phyloP scores from a whole-genome alignment of 768 basidiomycete species.

The Rhodotorula graminis region DNA sequence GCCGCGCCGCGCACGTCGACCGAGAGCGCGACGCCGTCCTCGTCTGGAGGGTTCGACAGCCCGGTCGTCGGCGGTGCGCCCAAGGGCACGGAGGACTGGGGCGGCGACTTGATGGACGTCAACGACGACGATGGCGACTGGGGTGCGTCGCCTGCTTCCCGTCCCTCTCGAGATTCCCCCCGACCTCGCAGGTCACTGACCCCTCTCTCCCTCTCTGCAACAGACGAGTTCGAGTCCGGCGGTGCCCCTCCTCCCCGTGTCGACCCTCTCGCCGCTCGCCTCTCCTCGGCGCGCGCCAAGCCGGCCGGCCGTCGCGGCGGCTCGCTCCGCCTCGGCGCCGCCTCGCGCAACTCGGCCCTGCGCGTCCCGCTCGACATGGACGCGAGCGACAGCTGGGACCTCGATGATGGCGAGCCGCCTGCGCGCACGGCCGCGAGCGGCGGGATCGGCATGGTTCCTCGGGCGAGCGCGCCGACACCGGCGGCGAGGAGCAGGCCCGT shows the following conservation, averaged over 20 bases:
- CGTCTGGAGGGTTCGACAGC: conserved; percentile 49
- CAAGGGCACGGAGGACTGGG: conserved; percentile 56
- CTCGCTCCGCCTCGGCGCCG: not conserved
- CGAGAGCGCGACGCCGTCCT: conserved; percentile 44
- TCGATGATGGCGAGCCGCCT: conserved; percentile 13
- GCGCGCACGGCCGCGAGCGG: not conserved
- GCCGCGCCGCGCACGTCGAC: conserved; percentile 50
- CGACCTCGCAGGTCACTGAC: not conserved
- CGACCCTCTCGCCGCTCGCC: conserved; percentile 28
- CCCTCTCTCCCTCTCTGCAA: conserved; percentile 40
- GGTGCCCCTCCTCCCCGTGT: conserved; percentile 3
- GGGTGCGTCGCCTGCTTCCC: conserved; percentile 62
- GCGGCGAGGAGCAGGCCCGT: not conserved
- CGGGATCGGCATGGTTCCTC: not conserved
- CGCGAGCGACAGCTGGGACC: conserved; percentile 34
- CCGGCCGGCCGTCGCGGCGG: conserved; percentile 13
- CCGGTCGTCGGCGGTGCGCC: not conserved
- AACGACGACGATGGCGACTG: conserved; percentile 91
- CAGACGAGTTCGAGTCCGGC: conserved; percentile 67
- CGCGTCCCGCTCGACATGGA: conserved; percentile 22
- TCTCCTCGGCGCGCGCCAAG: conserved; percentile 14
- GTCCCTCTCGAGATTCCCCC: too few relatives aligned
- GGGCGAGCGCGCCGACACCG: not conserved
- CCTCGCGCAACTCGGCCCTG: not conserved
- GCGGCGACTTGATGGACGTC: conserved; percentile 83